Evolutionary conservation across 352 stramenopile genomes (phyloP).

Genomic region (Phytophthora macrochlamydospora): DNA sequence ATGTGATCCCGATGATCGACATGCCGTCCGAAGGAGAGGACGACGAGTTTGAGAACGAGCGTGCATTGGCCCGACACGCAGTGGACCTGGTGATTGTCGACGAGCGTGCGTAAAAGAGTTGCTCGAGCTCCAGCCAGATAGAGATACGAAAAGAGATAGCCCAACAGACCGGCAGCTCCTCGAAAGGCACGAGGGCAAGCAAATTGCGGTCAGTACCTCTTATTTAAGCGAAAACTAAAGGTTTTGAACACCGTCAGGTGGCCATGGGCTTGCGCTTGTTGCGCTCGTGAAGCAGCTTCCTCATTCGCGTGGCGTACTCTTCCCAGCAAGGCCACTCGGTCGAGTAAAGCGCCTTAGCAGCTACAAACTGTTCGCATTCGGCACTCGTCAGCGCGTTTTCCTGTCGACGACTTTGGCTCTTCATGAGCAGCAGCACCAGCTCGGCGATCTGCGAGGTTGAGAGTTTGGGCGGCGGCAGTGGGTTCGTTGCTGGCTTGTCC

Average conservation of each 20-base stretch:
- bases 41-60: conserved; percentile 32
- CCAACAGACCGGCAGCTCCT: conserved; percentile 14
- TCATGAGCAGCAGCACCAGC: conserved; percentile 51
- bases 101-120: conserved; percentile 16
- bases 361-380: conserved; percentile 23
- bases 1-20: conserved; percentile 45
- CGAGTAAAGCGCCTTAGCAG: conserved; percentile 7
- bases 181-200: conserved; percentile 15
- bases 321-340: conserved; percentile 28
- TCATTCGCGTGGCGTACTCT: conserved; percentile 30
- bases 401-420: conserved; percentile 37
- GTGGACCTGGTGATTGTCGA: conserved; percentile 27
- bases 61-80: conserved; percentile 10
- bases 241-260: background rate
- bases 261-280: conserved; percentile 19
- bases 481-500: conserved; percentile 9
- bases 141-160: background rate
- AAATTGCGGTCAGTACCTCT: conserved; percentile 25
- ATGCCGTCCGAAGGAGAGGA: conserved; percentile 41
- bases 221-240: conserved; percentile 1
- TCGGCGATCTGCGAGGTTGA: conserved; percentile 24
- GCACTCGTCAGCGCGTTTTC: conserved; percentile 28
- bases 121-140: background rate
- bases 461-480: background rate
- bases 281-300: conserved; percentile 24